These are phyloP conservation scores for Pestalotiopsis sp. DNA, from an alignment of 2,329 filamentous ascomycete genomes.

Conservation along the genomic window DNA sequence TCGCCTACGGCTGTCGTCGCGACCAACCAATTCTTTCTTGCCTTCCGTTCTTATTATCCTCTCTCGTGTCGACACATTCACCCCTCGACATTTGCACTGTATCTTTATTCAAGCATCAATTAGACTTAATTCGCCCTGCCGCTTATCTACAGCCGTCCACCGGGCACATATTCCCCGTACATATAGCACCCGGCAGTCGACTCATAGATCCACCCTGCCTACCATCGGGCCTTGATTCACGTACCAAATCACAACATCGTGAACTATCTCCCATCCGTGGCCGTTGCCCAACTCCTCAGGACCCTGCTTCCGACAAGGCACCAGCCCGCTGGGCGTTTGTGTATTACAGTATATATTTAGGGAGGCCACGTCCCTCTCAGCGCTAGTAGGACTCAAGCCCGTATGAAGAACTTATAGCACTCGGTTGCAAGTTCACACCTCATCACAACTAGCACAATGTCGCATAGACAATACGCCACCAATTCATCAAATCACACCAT, in stretches of 20 bases:
- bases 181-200: slow-evolving; percentile 14
- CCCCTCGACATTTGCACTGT: slow-evolving; percentile 3
- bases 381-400: not conserved
- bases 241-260: slow-evolving; percentile 25
- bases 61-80: slow-evolving; percentile 12
- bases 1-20: not conserved
- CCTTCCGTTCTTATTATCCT: not conserved
- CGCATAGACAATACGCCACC: slow-evolving; percentile 35
- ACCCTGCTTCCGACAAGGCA: slow-evolving; percentile 24
- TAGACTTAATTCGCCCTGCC: not conserved
- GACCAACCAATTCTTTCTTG: slow-evolving; percentile 12
- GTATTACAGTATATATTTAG: slow-evolving; percentile 4
- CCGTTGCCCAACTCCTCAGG: slow-evolving; percentile 23
- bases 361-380: not conserved
- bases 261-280: slow-evolving; percentile 22
- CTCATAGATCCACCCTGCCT: slow-evolving; percentile 25
- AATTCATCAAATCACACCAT: slow-evolving; percentile 37
- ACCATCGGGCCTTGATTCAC: slow-evolving; percentile 27
- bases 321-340: not conserved
- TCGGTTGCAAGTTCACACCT: not conserved
- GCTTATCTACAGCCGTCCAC: not conserved
- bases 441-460: slow-evolving; percentile 35
- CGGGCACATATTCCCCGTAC: slow-evolving; percentile 17
- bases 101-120: not conserved
- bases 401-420: not conserved